Base-by-base conservation (phyloP, 176 grass and related monocot species). In the Ensete glaucum region DNA sequence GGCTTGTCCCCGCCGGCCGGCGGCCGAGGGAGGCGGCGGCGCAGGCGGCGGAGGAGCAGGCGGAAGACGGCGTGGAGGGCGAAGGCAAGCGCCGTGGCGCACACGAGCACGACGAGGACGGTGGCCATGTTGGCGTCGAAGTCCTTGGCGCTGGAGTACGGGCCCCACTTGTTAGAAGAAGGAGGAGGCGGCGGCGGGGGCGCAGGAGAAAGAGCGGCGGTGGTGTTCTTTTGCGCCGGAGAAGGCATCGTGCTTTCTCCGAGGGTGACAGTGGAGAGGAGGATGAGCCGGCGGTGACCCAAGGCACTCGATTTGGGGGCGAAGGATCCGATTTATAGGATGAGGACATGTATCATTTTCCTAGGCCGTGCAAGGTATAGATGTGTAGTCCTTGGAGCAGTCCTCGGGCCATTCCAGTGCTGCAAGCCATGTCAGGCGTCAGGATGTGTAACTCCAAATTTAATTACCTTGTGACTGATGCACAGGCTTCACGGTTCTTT, bases 71-170 rank as follows among this genome's bases (percentile, higher is more conserved):
- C 95, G 53, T 99, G 95, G 64, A 99, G 95, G 54, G 82, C 78
- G 82, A 91, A 89, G 78, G 88, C 95, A 73, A 94, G 80, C 72
- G 89, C 69, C n/a, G 90, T 81, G 50, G 89, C 88, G 73, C 86
- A 94, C 64, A 87, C 84, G 14, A 99, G 84, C 76, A 94, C 88
- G 67, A 99, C 34, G 84, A 99, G 73, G 78, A 99, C 88, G 84
- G 90, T 88, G 73, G 78, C 90, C 82, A 91, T 88, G 88, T 91
- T 99, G 77, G 88, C 84, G 80, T 91, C 85, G 84, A 99, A 86
- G 52, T 84, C 86, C 9, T 84, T 84, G 49, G 88, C 73, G 86
- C 89, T 87, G 24, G 86, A 34, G 86, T 86, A 91, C 49, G 90
- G 83, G 1, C 80, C 80, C 88, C 93, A 96, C 70, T 79, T 79